Percentiles rank a stretch among this genome's conserved stretches.
Conservation (phyloP, 1,284 basidiomycete species). For the Rhodotorula sp. region DNA sequence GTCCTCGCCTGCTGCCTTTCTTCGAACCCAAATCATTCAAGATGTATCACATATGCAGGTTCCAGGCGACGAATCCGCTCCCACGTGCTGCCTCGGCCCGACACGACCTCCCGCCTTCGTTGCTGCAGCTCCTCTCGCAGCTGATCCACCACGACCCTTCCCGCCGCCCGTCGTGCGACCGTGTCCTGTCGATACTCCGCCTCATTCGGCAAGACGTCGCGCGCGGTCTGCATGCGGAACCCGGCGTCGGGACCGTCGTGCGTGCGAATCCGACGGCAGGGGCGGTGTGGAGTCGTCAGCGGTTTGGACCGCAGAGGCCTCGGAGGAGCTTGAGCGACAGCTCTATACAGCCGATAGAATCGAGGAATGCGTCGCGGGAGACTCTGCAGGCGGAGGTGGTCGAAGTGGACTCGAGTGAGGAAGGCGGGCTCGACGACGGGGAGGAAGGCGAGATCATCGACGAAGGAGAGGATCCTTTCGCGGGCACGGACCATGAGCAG, state of each 20-base stretch:
- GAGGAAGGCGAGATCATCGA: background rate
- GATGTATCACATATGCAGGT: background rate
- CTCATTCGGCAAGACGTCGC: slow-evolving; percentile 14
- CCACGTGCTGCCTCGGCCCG: slow-evolving; percentile 23
- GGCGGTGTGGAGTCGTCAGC: background rate
- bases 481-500: background rate
- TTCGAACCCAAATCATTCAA: background rate
- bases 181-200: slow-evolving; percentile 13
- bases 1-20: background rate
- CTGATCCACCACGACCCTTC: slow-evolving; percentile 36
- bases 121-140: slow-evolving; percentile 35
- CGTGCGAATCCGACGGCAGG: too few species aligned
- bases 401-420: background rate
- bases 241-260: background rate
- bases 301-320: background rate
- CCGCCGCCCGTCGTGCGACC: slow-evolving; percentile 33
- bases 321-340: background rate
- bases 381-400: background rate
- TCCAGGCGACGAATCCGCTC: background rate
- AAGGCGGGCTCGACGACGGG: too few species aligned
- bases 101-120: slow-evolving; percentile 35
- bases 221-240: background rate
- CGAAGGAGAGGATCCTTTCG: too few species aligned
- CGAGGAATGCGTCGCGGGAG: background rate
- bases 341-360: background rate